Evolutionary conservation across 768 basidiomycete species (phyloP).

Genomic region (Trametes coccinea): DNA sequence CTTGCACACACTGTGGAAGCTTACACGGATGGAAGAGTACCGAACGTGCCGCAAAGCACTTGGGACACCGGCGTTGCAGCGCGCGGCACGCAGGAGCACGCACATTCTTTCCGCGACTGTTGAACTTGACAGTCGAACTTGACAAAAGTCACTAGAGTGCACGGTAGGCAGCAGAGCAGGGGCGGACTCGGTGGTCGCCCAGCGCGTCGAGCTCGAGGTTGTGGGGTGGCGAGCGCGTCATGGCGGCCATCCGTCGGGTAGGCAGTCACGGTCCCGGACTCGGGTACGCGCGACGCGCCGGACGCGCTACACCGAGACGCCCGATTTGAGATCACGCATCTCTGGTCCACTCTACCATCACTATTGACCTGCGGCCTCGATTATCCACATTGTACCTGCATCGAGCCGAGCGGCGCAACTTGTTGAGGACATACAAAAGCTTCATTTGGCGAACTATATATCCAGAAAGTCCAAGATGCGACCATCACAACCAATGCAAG

Average conservation of each 20-base stretch:
- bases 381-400: too few species aligned
- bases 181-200: too few species aligned
- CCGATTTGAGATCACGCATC: not conserved
- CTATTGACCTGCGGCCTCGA: too few species aligned
- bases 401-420: too few species aligned
- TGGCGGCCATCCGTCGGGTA: not conserved
- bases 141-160: not conserved
- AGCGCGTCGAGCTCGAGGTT: too few species aligned
- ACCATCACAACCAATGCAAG: conserved; percentile 28
- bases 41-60: not conserved
- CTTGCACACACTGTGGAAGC: not conserved
- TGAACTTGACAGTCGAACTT: not conserved
- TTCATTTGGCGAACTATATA: not conserved
- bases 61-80: too few species aligned
- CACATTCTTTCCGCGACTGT: not conserved
- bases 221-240: not conserved
- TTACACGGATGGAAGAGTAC: conserved; percentile 10
- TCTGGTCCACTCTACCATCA: too few species aligned
- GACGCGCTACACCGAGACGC: not conserved
- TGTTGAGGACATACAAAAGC: too few species aligned
- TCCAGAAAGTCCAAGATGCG: conserved; percentile 9
- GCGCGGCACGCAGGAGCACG: not conserved
- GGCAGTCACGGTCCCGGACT: not conserved
- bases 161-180: too few species aligned
- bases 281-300: not conserved